Base-by-base conservation (phyloP, 305 asterid genomes). In the Caryopteris hybrid region DNA sequence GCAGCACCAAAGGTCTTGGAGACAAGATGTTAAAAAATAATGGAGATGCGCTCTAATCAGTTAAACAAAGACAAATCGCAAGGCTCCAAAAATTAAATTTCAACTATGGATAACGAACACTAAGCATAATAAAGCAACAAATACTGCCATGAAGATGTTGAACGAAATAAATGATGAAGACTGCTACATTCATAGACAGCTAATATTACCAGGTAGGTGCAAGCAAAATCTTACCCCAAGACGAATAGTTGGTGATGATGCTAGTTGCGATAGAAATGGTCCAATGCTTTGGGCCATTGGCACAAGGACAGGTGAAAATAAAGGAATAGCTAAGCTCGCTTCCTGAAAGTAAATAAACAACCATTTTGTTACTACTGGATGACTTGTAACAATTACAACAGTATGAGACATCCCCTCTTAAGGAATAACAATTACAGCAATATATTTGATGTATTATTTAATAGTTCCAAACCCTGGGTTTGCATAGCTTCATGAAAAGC, bases 241-340 rank as follows among this genome's bases (percentile, higher is more conserved):
- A 59, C 99, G 99, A 77, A 93, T 50, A 38, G 99, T 84, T 74
- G 99, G 95, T 16, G 92, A 88, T 31, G 97, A 79, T 73, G 90
- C 88, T 64, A 93, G 43, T 71, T 93, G 96, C n/a, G 95, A 86
- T 64, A 93, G 60, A 72, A 93, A 74, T 61, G 99, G 99, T 71
- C 96, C 96, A 71, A 93, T 48, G 76, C 86, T 85, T 74, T 93
- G 97, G 62, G 86, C 95, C 88, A 93, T 77, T 57, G 99, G 99
- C 70, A 83, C 81, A 55, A 93, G 84, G 70, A 90, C 91, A 17
- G 99, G 96, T 42, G 99, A 90, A 82, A 88, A 82, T 79, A 93
- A 71, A 60, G 99, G 97, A 66, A 93, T 74, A 64, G 99, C 94
- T 65, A 84, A 72, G 73, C 95, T 88, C 57, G 99, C 95, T 79